These are phyloP conservation scores for Saccharomycopsis schoenii DNA, from an alignment of 805 yeast genomes.

Conservation along the genomic window DNA sequence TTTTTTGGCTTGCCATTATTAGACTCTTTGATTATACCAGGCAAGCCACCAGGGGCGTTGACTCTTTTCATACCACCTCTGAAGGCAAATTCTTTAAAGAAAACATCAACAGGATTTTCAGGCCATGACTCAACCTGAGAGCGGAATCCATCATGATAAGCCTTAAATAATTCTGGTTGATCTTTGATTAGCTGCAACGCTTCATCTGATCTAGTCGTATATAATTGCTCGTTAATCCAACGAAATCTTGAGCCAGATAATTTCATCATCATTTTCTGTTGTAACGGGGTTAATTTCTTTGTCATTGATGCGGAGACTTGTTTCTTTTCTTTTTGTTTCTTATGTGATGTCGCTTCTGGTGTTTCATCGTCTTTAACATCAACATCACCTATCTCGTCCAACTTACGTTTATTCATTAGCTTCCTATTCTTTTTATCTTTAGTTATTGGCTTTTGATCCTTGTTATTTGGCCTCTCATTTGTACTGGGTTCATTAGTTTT, in stretches of 20 bases:
- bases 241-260: conserved; percentile 91
- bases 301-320: background rate
- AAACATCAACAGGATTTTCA: conserved; percentile 92
- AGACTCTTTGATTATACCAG: conserved; percentile 45
- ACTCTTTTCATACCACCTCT: conserved; percentile 51
- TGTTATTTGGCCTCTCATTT: conserved; percentile 19
- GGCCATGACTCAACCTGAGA: conserved; percentile 98
- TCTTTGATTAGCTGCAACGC: conserved; percentile 65
- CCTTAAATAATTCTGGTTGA: conserved; percentile 86
- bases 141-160: conserved; percentile 91
- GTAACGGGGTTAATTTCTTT: conserved; percentile 63
- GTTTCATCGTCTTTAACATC: conserved; percentile 5
- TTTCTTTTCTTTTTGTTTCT: conserved; percentile 23
- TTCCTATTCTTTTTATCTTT: conserved; percentile 14
- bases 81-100: conserved; percentile 58
- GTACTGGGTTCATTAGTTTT: conserved; percentile 24
- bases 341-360: conserved; percentile 25
- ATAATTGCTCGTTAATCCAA: conserved; percentile 97
- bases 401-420: conserved; percentile 2
- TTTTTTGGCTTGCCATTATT: conserved; percentile 29
- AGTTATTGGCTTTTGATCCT: conserved; percentile 16
- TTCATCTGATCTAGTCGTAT: conserved; percentile 69
- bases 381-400: conserved; percentile 8
- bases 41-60: conserved; percentile 94
- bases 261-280: conserved; percentile 91